Base-by-base conservation (phyloP, 2,329 filamentous ascomycete species). In the Niveomyces coronatus region DNA sequence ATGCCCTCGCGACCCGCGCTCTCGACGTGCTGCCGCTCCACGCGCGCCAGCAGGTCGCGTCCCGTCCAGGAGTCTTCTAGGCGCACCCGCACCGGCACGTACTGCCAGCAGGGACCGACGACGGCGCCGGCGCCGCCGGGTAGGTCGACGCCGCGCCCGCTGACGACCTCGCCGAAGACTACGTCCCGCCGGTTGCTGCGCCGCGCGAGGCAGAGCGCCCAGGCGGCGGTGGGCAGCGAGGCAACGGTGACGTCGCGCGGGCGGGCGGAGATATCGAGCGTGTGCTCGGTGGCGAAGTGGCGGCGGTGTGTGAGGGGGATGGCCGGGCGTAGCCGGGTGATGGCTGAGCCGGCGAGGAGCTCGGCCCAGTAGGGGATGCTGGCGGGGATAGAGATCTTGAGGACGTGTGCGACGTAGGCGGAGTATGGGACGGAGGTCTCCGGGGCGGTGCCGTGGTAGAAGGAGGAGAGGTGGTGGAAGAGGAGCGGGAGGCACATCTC, bases 61-160 rank as follows among this genome's bases (percentile, higher is more conserved):
- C 60, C 70, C 3, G 64, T 73, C 67, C 71, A 74, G 3, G 55
- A 51, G 11, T 23, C 9, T 3, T 62, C 57, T 48, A 82, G 74
- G 19, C 58, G 59, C 11, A 82, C 68, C 15, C 79, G 68, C 24
- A 82, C 67, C 1, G 79, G 79, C 1, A 79, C 66, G 49, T 81
- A 77, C 47, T 82, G 78, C 65, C 78, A 78, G 44, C 76, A 79
- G 1, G 79, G 79, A 0, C 79, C 79, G 31, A 74, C 65, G 32
- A 80, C 72, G 37, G 61, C 61, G 43, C 78, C 72, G 28, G 64
- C 64, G 13, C 67, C 60, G 37, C 35, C 40, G 3, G 39, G 22
- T 1, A 77, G 61, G 40, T 70, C 71, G 14, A 73, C 68, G 50
- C 76, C 77, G 32, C 79, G 70, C 0, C 79, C 79, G 42, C 69